Conservation (phyloP, 164 flowering plant species). For the Saururus chinensis region DNA sequence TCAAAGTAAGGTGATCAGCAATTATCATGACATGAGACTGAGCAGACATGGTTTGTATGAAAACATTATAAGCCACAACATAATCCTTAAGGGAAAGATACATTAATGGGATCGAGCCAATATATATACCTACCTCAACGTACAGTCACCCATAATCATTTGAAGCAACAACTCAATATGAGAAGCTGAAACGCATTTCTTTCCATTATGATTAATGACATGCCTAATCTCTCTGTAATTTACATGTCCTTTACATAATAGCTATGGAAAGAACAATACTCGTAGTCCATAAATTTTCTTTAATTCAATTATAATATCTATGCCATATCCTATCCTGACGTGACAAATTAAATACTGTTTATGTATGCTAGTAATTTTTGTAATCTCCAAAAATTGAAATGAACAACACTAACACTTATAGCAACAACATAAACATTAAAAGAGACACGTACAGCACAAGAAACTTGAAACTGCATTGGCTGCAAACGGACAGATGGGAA, state of each 20-base stretch:
- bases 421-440: neutral
- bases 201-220: too few relatives aligned
- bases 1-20: neutral
- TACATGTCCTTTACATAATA: too few relatives aligned
- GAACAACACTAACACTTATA: neutral
- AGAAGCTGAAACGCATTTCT: too few relatives aligned
- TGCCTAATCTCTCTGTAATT: too few relatives aligned
- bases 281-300: too few relatives aligned
- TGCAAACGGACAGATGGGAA: slow-evolving; percentile 28
- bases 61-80: neutral
- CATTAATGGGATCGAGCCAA: neutral
- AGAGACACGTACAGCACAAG: slow-evolving; percentile 46
- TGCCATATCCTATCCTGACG: too few relatives aligned
- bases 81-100: neutral
- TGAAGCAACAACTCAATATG: neutral
- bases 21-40: neutral
- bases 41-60: too few relatives aligned
- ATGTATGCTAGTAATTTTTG: too few relatives aligned
- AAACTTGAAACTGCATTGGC: slow-evolving; percentile 28
- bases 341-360: too few relatives aligned
- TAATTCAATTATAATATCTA: too few relatives aligned
- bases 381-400: neutral
- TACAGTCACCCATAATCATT: neutral
- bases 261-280: too few relatives aligned
- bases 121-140: neutral